Percentiles rank a stretch among this genome's conserved stretches.
Conservation (phyloP, 352 stramenopile species). For the Phytopythium litorale region DNA sequence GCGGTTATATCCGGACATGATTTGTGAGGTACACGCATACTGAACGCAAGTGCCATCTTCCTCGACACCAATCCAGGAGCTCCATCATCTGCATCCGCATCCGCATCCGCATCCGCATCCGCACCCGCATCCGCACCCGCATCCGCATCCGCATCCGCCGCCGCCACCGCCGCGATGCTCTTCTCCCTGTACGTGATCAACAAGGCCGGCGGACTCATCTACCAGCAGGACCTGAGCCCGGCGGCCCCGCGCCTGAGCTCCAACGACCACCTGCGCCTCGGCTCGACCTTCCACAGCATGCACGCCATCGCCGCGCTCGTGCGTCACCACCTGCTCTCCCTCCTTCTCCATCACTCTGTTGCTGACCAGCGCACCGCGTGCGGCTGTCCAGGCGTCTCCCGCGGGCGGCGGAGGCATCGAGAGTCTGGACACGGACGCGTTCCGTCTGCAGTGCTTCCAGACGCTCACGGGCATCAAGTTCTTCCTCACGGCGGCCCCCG, state of each 20-base stretch:
- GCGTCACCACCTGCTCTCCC: too few species aligned
- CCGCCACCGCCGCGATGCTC: slow-evolving; percentile 53
- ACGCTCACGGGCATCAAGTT: slow-evolving; percentile 92
- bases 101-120: too few species aligned
- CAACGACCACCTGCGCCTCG: slow-evolving; percentile 91
- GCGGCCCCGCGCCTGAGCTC: slow-evolving; percentile 81
- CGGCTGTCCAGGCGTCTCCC: slow-evolving; percentile 54
- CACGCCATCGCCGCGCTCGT: slow-evolving; percentile 88
- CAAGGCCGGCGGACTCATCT: slow-evolving; percentile 91
- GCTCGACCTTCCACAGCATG: slow-evolving; percentile 94
- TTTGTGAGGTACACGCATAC: too few species aligned
- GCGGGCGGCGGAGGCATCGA: slow-evolving; percentile 86
- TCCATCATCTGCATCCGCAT: not conserved
- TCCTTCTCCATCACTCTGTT: not conserved
- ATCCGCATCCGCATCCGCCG: not conserved
- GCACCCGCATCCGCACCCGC: too few species aligned
- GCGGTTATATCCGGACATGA: too few species aligned
- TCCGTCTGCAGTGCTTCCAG: slow-evolving; percentile 91
- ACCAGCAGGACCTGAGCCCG: slow-evolving; percentile 89
- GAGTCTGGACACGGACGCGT: slow-evolving; percentile 90
- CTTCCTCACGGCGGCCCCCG: slow-evolving; percentile 89
- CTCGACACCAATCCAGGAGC: not conserved
- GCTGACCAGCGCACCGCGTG: too few species aligned
- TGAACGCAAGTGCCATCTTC: too few species aligned
- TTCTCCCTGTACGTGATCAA: slow-evolving; percentile 94